phyloP scores from a whole-genome alignment of 768 basidiomycete species.

The Suillus bovinus region DNA sequence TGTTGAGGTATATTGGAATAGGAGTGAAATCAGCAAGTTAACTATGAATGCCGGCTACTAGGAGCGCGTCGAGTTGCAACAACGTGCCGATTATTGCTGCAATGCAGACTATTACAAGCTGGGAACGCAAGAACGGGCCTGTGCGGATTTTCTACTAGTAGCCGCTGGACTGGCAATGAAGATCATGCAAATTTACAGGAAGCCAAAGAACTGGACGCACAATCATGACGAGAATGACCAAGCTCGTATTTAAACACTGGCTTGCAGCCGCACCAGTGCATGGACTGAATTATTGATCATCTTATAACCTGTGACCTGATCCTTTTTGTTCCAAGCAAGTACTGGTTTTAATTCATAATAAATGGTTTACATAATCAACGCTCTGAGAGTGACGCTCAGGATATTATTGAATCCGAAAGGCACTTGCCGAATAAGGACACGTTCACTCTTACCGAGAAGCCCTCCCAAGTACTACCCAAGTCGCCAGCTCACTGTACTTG shows the following conservation, averaged over 20 bases:
- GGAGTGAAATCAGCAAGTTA: not conserved
- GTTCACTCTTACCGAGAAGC: not conserved
- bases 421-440: conserved; percentile 8
- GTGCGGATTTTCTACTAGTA: not conserved
- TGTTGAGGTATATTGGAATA: not conserved
- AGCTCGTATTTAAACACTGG: not conserved
- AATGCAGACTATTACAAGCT: not conserved
- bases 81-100: not conserved
- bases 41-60: not conserved
- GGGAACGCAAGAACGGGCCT: not conserved
- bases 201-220: not conserved
- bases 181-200: not conserved
- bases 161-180: too few relatives aligned
- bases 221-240: not conserved
- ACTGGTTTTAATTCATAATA: too few relatives aligned
- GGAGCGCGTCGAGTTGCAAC: not conserved
- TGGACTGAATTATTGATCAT: too few relatives aligned
- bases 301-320: not conserved
- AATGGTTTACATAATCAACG: too few relatives aligned
- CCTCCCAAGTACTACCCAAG: not conserved
- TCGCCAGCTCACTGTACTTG: conserved; percentile 6
- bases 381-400: too few relatives aligned
- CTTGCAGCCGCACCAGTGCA: too few relatives aligned
- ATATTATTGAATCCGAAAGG: conserved; percentile 2
- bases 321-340: too few relatives aligned